A percentile compares a stretch with the other conserved stretches of the same genome.
Conservation (phyloP, 768 basidiomycete genomes). For the Russula vinacea region DNA sequence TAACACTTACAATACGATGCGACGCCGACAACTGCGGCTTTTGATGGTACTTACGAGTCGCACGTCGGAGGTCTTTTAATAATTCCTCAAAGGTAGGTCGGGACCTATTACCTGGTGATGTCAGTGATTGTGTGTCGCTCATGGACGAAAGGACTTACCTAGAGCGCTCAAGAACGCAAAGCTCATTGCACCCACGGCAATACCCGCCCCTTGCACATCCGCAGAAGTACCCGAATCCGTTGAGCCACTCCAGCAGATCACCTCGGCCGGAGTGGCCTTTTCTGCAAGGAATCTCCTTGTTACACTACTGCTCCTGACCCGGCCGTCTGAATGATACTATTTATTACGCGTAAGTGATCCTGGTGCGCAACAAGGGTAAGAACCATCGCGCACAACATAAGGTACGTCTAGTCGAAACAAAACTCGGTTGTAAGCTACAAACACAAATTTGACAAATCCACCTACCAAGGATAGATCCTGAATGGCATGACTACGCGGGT, state of each 20-base stretch:
- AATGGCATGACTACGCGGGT: slow-evolving; percentile 39
- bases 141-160: slow-evolving; percentile 2
- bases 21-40: slow-evolving; percentile 30
- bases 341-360: neutral
- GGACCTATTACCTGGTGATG: slow-evolving; percentile 20
- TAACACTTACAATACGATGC: slow-evolving; percentile 27
- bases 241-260: slow-evolving; percentile 31
- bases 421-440: neutral
- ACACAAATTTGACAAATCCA: neutral
- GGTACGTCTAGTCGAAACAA: slow-evolving; percentile 18
- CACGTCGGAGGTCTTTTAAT: slow-evolving; percentile 23
- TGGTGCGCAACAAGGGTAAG: neutral
- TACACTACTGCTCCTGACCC: slow-evolving; percentile 16
- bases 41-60: slow-evolving; percentile 28
- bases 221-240: slow-evolving; percentile 23
- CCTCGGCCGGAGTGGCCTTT: slow-evolving; percentile 28
- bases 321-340: slow-evolving; percentile 30
- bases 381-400: slow-evolving; percentile 14
- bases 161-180: slow-evolving; percentile 28
- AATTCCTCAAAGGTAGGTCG: slow-evolving; percentile 27
- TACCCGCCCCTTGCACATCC: slow-evolving; percentile 16
- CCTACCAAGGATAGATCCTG: slow-evolving; percentile 42
- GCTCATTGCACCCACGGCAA: slow-evolving; percentile 31
- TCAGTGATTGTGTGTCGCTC: neutral
- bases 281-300: slow-evolving; percentile 2